Percentiles rank a stretch among this genome's conserved stretches.
phyloP scores from a whole-genome alignment of 2,329 filamentous ascomycete genomes.

The Sordariomycetes sp. region DNA sequence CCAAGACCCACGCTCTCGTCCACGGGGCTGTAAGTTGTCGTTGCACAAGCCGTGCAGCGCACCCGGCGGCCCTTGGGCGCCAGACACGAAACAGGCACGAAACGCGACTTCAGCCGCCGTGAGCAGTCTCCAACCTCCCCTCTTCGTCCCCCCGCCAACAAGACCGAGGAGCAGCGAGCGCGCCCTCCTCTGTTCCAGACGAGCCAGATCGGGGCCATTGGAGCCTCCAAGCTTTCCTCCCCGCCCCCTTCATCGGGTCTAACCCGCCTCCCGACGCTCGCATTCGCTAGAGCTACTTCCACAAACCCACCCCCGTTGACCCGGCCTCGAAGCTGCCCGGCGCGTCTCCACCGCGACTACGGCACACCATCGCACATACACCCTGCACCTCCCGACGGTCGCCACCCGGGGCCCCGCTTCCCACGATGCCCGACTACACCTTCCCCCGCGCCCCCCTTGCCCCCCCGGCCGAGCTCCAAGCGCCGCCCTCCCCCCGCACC shows the following conservation, averaged over 20 bases:
- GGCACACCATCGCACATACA: background rate
- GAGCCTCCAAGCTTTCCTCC: background rate
- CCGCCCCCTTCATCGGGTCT: background rate
- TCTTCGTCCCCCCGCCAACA: background rate
- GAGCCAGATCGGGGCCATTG: background rate
- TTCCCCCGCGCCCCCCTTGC: background rate
- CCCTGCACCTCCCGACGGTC: background rate
- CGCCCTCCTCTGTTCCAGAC: background rate
- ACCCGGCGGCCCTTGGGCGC: background rate
- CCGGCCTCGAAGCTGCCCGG: too few relatives aligned
- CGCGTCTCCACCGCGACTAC: too few relatives aligned
- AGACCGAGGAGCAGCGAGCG: background rate
- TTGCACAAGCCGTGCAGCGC: background rate
- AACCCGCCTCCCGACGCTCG: background rate
- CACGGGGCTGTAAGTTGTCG: background rate
- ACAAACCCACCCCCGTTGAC: too few relatives aligned
- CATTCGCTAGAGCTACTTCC: background rate
- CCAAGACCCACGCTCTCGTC: background rate
- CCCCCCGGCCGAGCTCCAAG: conserved; percentile 19
- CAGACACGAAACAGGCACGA: conserved; percentile 2
- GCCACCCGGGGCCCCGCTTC: conserved; percentile 17
- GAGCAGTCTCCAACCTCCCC: background rate
- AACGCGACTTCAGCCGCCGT: conserved; percentile 1
- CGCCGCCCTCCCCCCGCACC: conserved; percentile 48
- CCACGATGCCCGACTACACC: background rate